These are phyloP conservation scores for Penicillium coprophilum DNA, from an alignment of 495 filamentous ascomycete species.

Conservation along the genomic window DNA sequence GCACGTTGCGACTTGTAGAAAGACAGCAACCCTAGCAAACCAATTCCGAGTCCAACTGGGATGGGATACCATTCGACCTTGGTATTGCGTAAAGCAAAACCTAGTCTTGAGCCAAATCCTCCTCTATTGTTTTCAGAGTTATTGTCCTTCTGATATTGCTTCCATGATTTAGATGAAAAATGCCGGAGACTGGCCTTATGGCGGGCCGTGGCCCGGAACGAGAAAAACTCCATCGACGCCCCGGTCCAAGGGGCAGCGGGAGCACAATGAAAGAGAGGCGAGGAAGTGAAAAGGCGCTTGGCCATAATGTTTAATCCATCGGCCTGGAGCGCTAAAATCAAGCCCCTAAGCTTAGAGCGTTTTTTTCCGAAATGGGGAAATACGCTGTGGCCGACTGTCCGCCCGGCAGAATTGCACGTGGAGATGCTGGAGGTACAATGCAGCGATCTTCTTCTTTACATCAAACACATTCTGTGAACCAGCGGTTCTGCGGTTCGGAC, in stretches of 20 bases:
- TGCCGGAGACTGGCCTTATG: slow-evolving; percentile 36
- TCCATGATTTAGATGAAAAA: slow-evolving; percentile 45
- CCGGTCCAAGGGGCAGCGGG: slow-evolving; percentile 30
- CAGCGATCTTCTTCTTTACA: background rate
- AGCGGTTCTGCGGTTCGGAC: background rate
- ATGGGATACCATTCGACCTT: slow-evolving; percentile 96
- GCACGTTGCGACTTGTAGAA: slow-evolving; percentile 71
- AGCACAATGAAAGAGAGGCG: slow-evolving; percentile 30
- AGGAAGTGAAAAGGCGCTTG: slow-evolving; percentile 38
- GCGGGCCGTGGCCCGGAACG: slow-evolving; percentile 42
- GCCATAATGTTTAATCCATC: slow-evolving; percentile 44
- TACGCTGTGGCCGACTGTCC: slow-evolving; percentile 16
- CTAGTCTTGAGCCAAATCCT: slow-evolving; percentile 62
- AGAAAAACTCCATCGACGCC: slow-evolving; percentile 39
- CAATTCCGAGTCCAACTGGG: slow-evolving; percentile 84
- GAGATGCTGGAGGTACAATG: slow-evolving; percentile 7
- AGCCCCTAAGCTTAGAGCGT: slow-evolving; percentile 13
- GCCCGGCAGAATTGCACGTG: slow-evolving; percentile 23
- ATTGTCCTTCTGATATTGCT: slow-evolving; percentile 39
- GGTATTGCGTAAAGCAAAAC: slow-evolving; percentile 65
- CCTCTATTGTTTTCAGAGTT: slow-evolving; percentile 47
- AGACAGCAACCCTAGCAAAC: slow-evolving; percentile 78
- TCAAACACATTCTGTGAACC: background rate
- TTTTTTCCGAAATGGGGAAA: slow-evolving; percentile 18
- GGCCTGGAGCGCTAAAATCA: slow-evolving; percentile 13